Percentiles rank a stretch among this genome's conserved stretches.
These are phyloP conservation scores for Fraxinus quadrangulata DNA, from an alignment of 257 asterid genomes.

Conservation along the genomic window DNA sequence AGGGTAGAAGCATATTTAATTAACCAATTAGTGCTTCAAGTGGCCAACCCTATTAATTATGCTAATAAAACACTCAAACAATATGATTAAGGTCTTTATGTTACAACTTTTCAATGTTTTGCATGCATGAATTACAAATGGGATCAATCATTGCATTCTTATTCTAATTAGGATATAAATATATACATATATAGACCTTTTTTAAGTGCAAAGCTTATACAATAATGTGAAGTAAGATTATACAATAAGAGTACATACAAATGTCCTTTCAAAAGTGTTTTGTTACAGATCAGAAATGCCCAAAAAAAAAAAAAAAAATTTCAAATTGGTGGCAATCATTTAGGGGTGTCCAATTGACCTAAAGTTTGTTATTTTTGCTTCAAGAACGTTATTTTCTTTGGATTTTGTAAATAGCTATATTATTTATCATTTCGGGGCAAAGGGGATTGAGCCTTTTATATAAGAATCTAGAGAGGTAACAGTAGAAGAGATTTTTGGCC, in stretches of 20 bases:
- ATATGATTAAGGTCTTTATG: conserved; percentile 5
- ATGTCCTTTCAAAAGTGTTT: background rate
- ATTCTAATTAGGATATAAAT: background rate
- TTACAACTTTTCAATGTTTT: background rate
- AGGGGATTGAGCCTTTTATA: too few relatives aligned
- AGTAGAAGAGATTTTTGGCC: background rate
- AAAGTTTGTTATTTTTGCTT: too few relatives aligned
- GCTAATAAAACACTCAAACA: background rate
- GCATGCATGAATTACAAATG: conserved; percentile 8
- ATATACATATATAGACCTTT: background rate
- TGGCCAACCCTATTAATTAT: background rate
- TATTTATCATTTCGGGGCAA: too few relatives aligned
- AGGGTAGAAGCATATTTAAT: background rate
- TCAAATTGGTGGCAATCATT: too few relatives aligned
- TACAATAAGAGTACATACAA: background rate
- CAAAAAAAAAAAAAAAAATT: too few relatives aligned
- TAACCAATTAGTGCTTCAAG: conserved; percentile 5
- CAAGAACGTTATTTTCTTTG: too few relatives aligned
- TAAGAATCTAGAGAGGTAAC: background rate
- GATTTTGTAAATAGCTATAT: too few relatives aligned
- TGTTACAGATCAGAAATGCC: background rate
- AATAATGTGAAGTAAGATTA: background rate
- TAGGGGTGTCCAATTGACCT: too few relatives aligned
- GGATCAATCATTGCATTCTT: background rate
- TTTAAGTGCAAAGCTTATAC: background rate